phyloP scores from a whole-genome alignment of 2,329 filamentous ascomycete genomes.

The Penicillium sp. region DNA sequence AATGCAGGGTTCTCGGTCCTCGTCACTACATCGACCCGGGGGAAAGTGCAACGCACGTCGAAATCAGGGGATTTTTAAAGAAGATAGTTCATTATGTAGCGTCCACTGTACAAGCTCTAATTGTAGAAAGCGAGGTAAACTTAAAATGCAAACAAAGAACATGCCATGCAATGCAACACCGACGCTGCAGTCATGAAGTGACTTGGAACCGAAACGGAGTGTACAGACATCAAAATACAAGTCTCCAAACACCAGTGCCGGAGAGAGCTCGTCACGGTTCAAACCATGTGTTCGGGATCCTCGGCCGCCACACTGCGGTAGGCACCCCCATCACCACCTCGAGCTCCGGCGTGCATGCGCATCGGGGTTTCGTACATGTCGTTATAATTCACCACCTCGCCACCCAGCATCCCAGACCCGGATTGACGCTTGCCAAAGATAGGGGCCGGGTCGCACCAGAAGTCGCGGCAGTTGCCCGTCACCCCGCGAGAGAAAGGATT shows the following conservation, averaged over 20 bases:
- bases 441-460: constrained; percentile 88
- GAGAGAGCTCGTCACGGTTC: constrained; percentile 5
- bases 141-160: not conserved
- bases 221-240: constrained; percentile 8
- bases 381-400: constrained; percentile 80
- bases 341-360: constrained; percentile 57
- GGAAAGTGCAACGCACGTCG: not conserved
- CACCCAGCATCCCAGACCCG: constrained; percentile 73
- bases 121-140: constrained; percentile 4
- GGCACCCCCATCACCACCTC: constrained; percentile 46
- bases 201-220: not conserved
- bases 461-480: constrained; percentile 89
- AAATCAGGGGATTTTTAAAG: not conserved
- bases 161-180: constrained; percentile 19
- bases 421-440: constrained; percentile 72
- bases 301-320: constrained; percentile 58
- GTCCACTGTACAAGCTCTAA: constrained; percentile 22
- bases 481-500: constrained; percentile 87
- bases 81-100: constrained; percentile 15
- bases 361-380: constrained; percentile 82
- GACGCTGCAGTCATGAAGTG: constrained; percentile 16
- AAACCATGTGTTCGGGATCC: constrained; percentile 35
- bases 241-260: not conserved
- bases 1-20: not conserved
- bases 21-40: not conserved